Conservation (phyloP, 148 eudicot genomes). For the Rhododendron mucronatum region DNA sequence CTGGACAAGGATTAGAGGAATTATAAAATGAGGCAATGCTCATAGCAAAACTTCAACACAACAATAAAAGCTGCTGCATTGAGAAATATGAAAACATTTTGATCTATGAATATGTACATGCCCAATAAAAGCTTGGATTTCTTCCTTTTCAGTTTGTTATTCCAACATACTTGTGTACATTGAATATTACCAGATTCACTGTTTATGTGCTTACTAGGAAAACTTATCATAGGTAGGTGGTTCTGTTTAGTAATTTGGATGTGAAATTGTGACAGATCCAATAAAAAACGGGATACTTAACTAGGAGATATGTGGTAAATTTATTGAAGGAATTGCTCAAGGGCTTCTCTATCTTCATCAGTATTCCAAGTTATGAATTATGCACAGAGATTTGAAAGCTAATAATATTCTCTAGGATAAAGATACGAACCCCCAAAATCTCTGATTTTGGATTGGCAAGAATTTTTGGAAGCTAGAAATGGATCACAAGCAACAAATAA, state of each 20-base stretch:
- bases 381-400: slow-evolving; percentile 35
- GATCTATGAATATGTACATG: no score
- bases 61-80: no score
- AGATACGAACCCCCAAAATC: slow-evolving; percentile 17
- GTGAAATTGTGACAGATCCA: background rate
- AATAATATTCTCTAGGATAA: slow-evolving; percentile 28
- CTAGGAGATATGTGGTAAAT: background rate
- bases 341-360: slow-evolving; percentile 26
- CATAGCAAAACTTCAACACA: no score
- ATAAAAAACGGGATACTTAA: background rate
- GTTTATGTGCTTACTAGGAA: no score
- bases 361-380: slow-evolving; percentile 27
- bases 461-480: background rate
- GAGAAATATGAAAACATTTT: no score
- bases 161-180: no score
- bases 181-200: no score
- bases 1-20: no score
- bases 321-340: slow-evolving; percentile 3
- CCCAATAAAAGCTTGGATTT: no score
- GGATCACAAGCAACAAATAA: background rate
- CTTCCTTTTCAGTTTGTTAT: no score
- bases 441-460: slow-evolving; percentile 23
- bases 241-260: background rate
- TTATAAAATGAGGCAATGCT: no score
- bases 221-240: background rate